These are phyloP conservation scores for Claviceps monticola DNA, from an alignment of 2,329 filamentous ascomycete species.

Conservation along the genomic window DNA sequence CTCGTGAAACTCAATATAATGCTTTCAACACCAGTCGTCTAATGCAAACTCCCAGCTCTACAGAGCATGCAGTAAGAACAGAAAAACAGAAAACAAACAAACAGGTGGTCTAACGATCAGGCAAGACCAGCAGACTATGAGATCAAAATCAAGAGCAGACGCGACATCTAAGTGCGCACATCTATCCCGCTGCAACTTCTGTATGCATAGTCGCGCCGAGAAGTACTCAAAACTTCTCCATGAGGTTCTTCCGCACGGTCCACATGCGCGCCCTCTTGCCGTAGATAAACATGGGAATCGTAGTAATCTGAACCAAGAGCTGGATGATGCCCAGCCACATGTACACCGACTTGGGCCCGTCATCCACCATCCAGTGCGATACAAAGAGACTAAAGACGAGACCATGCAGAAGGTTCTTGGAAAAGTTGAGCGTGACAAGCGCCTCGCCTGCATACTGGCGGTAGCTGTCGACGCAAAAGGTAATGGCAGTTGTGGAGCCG, in stretches of 20 bases:
- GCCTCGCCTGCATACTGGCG: conserved; percentile 88
- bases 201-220: too few relatives aligned
- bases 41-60: too few relatives aligned
- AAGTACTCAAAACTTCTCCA: conserved; percentile 51
- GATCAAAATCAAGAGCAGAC: too few relatives aligned
- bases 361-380: conserved; percentile 62
- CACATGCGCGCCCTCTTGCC: conserved; percentile 88
- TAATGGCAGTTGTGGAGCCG: conserved; percentile 82
- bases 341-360: conserved; percentile 67
- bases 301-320: conserved; percentile 55
- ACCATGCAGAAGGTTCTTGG: conserved; percentile 87
- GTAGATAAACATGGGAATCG: conserved; percentile 87
- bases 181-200: too few relatives aligned
- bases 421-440: conserved; percentile 85
- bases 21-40: too few relatives aligned
- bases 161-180: too few relatives aligned
- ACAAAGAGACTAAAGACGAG: conserved; percentile 83
- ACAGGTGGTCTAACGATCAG: too few relatives aligned
- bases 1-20: too few relatives aligned
- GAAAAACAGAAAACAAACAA: too few relatives aligned
- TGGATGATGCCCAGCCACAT: conserved; percentile 79
- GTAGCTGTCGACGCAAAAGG: conserved; percentile 88
- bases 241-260: conserved; percentile 75
- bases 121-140: too few relatives aligned
- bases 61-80: too few relatives aligned